Evolutionary conservation across 2,329 filamentous ascomycete genomes (phyloP), one percentile per base, ranked within the genome.

Genomic region (Botrytis fabae): DNA sequence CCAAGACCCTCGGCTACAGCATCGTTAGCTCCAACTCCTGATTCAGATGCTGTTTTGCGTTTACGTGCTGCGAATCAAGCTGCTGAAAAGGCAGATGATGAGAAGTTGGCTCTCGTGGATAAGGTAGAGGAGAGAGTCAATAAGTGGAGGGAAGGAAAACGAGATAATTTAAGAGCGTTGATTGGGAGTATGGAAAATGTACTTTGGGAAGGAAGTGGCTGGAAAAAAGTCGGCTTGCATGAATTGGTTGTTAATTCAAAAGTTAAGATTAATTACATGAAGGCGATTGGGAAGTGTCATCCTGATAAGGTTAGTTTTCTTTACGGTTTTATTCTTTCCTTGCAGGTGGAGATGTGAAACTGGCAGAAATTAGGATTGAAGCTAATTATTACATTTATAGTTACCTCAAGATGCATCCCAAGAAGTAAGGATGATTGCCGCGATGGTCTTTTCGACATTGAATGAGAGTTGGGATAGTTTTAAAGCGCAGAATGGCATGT

Each of bases 251-350:
- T 97, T 87, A 91, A 94, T 48, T 94, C 93, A 78, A 97, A 95
- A 86, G 96, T 98, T 82, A 99, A 99, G 88, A 92, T 99, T 76
- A 87, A 93, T 74, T 99, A 99, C 81, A 98, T 99, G 96, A 98
- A 97, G 88, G 96, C 95, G 9, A 98, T 99, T 87, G 93, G 92
- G 18, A 98, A 98, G 86, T 96, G 96, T 78, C 96, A 99, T 86
- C 96, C 96, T 74, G 96, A 99, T 82, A 99, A 99, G 92, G 96
- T 98, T 86, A 83, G 89, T 82, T 77, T 75, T 74, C 74, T 59
- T 18, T 69, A 51, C 3, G 16, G 16, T 44, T 18, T 20, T 71
- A n/a, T 42, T 32, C 16, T 72, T 38, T 10, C 1, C 22, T 46
- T 7, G 25, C 22, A 7, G 4, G 7, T 25, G 10, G 2, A 46